Percentiles rank a stretch among this genome's conserved stretches.
Conservation (phyloP, 306 rosid species). For the Mimosa pudica region DNA sequence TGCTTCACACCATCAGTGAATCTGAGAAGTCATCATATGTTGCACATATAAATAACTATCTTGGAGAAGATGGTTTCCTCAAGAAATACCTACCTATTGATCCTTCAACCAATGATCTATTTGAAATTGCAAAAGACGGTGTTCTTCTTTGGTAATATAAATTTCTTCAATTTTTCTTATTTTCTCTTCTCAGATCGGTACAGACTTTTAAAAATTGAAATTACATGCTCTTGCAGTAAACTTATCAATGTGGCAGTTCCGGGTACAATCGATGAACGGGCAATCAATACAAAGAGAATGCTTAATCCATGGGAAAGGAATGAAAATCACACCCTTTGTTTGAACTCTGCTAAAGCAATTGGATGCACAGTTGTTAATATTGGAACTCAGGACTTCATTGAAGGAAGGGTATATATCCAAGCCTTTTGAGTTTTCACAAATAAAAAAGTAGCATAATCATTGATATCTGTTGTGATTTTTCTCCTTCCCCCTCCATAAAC, state of each 20-base stretch:
- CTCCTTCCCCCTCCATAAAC: not conserved
- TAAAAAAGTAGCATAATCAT: not conserved
- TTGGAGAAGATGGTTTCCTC: slow-evolving; percentile 74
- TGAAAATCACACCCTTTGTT: slow-evolving; percentile 95
- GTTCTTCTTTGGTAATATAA: slow-evolving; percentile 84
- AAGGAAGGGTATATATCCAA: slow-evolving; percentile 84
- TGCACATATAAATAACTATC: slow-evolving; percentile 89
- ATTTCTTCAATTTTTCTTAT: not conserved
- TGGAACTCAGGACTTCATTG: slow-evolving; percentile 96
- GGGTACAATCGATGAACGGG: slow-evolving; percentile 90
- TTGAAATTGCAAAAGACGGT: slow-evolving; percentile 90
- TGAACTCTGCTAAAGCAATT: slow-evolving; percentile 98
- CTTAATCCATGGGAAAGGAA: slow-evolving; percentile 99
- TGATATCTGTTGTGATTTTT: not conserved
- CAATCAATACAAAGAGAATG: slow-evolving; percentile 80
- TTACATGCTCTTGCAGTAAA: slow-evolving; percentile 66
- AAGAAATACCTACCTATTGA: slow-evolving; percentile 85
- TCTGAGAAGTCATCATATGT: slow-evolving; percentile 96
- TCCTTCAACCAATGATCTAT: slow-evolving; percentile 84
- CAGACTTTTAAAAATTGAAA: not conserved
- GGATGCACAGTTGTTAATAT: slow-evolving; percentile 98
- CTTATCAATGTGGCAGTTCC: slow-evolving; percentile 97
- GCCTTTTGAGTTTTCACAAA: slow-evolving; percentile 28
- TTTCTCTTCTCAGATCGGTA: not conserved
- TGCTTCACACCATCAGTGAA: slow-evolving; percentile 98